phyloP scores from a whole-genome alignment of 352 stramenopile genomes.

The Peronospora destructor region DNA sequence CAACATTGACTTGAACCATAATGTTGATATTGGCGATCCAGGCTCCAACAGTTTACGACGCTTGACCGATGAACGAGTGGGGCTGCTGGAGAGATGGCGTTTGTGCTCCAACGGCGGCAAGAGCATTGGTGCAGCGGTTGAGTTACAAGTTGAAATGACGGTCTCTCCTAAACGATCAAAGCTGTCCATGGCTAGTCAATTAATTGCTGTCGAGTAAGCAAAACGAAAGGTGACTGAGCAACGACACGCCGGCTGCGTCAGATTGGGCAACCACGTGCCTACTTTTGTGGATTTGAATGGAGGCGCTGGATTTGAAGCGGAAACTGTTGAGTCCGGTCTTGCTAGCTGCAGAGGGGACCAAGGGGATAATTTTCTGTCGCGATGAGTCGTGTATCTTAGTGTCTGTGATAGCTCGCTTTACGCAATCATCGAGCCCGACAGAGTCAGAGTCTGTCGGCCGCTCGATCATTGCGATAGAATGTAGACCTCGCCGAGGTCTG shows the following conservation, averaged over 20 bases:
- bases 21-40: slow-evolving; percentile 11
- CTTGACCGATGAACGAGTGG: slow-evolving; percentile 13
- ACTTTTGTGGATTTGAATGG: slow-evolving; percentile 23
- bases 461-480: slow-evolving; percentile 3
- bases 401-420: background rate
- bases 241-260: slow-evolving; percentile 14
- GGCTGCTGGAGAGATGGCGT: slow-evolving; percentile 4
- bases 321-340: slow-evolving; percentile 31
- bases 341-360: slow-evolving; percentile 20
- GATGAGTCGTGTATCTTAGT: slow-evolving; percentile 4
- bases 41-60: slow-evolving; percentile 22
- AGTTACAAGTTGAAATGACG: background rate
- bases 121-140: background rate
- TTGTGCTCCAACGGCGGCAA: slow-evolving; percentile 21
- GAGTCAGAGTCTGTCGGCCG: background rate
- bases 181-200: slow-evolving; percentile 15
- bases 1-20: slow-evolving; percentile 20
- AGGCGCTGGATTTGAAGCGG: slow-evolving; percentile 27
- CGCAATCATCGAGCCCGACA: background rate
- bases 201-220: slow-evolving; percentile 17
- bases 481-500: slow-evolving; percentile 9
- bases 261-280: slow-evolving; percentile 12
- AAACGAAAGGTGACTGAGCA: slow-evolving; percentile 26
- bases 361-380: slow-evolving; percentile 26
- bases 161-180: slow-evolving; percentile 10